These are phyloP conservation scores for Pseudozyma thailandica DNA, from an alignment of 1,284 basidiomycete species.

Conservation along the genomic window DNA sequence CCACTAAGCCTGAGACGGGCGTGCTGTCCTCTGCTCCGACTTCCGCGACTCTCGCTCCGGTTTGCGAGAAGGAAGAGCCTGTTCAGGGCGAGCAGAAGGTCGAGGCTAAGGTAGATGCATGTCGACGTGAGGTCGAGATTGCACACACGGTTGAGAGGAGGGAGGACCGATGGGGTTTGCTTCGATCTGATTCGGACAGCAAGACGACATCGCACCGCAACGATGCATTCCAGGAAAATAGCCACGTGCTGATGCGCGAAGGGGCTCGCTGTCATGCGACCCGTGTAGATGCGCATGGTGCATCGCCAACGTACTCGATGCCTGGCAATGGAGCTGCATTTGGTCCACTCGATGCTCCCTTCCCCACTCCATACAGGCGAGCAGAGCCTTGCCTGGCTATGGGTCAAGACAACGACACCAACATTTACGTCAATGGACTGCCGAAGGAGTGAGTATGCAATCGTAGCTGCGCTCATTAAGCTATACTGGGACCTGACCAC, in stretches of 20 bases:
- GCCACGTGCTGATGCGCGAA: neutral
- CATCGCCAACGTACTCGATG: neutral
- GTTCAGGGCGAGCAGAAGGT: neutral
- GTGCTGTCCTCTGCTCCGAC: conserved; percentile 21
- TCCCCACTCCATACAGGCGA: neutral
- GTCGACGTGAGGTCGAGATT: conserved; percentile 14
- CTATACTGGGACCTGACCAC: neutral
- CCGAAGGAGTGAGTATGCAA: conserved; percentile 43
- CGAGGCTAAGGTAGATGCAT: conserved; percentile 9
- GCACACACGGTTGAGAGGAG: conserved; percentile 19
- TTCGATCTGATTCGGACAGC: conserved; percentile 4
- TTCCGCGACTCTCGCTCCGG: conserved; percentile 23
- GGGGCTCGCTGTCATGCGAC: neutral
- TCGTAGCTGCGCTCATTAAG: neutral
- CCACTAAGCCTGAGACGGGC: conserved; percentile 3
- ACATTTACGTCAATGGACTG: conserved; percentile 59
- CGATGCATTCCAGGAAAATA: neutral
- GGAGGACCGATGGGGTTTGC: conserved; percentile 15
- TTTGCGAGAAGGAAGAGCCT: conserved; percentile 8
- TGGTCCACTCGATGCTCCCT: conserved; percentile 3
- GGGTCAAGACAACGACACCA: conserved; percentile 40
- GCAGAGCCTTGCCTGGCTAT: conserved; percentile 5
- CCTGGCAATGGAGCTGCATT: neutral
- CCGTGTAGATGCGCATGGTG: neutral
- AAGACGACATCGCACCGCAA: neutral